A percentile compares a stretch with the other conserved stretches of the same genome.
phyloP scores from a whole-genome alignment of 1,139 yeast genomes.

The Schwanniomyces etchellsii region DNA sequence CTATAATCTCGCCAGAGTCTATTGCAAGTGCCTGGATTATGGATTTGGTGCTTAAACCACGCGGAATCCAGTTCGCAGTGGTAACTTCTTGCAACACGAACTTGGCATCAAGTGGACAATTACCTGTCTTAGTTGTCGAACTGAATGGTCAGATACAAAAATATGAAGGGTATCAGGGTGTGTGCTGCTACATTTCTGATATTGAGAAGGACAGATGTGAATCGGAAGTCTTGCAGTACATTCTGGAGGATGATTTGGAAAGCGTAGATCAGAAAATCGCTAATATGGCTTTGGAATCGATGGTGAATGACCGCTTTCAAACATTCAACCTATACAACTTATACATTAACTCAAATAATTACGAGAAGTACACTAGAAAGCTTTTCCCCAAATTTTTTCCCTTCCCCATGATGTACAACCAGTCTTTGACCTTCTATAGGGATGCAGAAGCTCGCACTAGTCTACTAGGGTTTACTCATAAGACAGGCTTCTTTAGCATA shows the following conservation, averaged over 20 bases:
- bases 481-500: slow-evolving; percentile 25
- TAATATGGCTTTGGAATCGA: slow-evolving; percentile 22
- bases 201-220: slow-evolving; percentile 18
- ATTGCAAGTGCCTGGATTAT: slow-evolving; percentile 34
- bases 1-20: slow-evolving; percentile 37
- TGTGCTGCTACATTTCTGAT: slow-evolving; percentile 23
- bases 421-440: slow-evolving; percentile 52
- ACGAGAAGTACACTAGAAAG: slow-evolving; percentile 60
- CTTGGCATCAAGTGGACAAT: slow-evolving; percentile 41
- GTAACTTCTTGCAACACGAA: slow-evolving; percentile 58
- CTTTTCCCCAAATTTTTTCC: slow-evolving; percentile 55
- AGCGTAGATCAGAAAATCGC: slow-evolving; percentile 15
- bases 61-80: slow-evolving; percentile 21
- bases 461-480: slow-evolving; percentile 31
- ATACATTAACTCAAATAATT: slow-evolving; percentile 56
- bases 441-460: slow-evolving; percentile 44
- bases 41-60: slow-evolving; percentile 5
- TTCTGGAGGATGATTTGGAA: slow-evolving; percentile 3
- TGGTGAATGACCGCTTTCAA: slow-evolving; percentile 35
- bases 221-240: slow-evolving; percentile 1
- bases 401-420: slow-evolving; percentile 83
- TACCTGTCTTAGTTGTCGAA: slow-evolving; percentile 49
- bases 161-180: slow-evolving; percentile 46
- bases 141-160: slow-evolving; percentile 10
- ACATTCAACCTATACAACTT: slow-evolving; percentile 55